Conservation (phyloP, 2,329 filamentous ascomycete species). For the Aspergillus alliaceus region DNA sequence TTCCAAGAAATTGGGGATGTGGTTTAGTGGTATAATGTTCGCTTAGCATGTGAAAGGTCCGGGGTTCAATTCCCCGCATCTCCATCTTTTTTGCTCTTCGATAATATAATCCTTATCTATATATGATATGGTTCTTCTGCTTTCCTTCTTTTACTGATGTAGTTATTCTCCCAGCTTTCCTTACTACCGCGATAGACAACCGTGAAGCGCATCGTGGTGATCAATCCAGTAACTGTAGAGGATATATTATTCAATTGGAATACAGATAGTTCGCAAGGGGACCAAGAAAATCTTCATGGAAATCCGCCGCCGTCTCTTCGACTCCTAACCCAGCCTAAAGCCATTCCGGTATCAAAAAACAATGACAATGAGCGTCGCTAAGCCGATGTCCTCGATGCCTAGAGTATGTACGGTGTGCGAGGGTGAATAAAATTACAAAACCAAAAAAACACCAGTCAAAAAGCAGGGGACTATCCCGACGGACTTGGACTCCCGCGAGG, state of each 20-base stretch:
- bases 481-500: constrained; percentile 42
- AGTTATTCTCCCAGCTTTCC: too few relatives aligned
- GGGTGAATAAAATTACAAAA: constrained; percentile 25
- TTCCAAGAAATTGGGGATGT: background rate
- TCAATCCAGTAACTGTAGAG: background rate
- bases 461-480: constrained; percentile 23
- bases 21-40: background rate
- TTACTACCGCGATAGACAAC: too few relatives aligned
- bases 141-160: too few relatives aligned
- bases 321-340: constrained; percentile 13
- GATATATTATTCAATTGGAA: background rate
- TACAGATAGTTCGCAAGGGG: background rate
- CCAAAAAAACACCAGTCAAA: constrained; percentile 6
- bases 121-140: too few relatives aligned
- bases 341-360: constrained; percentile 15
- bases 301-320: constrained; percentile 8
- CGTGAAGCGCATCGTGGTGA: too few relatives aligned
- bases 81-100: background rate
- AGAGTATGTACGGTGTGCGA: constrained; percentile 53
- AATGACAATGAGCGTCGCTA: constrained; percentile 44
- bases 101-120: too few relatives aligned
- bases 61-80: background rate
- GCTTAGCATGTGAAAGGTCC: background rate
- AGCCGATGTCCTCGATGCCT: constrained; percentile 56
- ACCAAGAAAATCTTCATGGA: background rate